These are phyloP conservation scores for Boletales sp. DNA, from an alignment of 768 basidiomycete genomes.

Conservation along the genomic window DNA sequence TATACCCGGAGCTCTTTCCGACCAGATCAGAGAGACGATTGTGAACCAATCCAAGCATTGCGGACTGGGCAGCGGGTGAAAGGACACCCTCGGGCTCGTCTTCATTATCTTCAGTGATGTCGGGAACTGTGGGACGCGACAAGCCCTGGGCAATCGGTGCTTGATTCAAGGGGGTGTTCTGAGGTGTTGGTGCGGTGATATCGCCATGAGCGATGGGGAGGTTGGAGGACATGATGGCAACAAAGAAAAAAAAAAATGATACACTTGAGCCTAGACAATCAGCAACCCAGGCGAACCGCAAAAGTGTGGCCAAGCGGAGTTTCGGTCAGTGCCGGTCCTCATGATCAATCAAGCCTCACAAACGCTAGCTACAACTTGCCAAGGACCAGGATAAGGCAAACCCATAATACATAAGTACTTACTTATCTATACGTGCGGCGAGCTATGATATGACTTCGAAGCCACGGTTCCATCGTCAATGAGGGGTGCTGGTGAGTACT, in stretches of 20 bases:
- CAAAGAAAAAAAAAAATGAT: constrained; percentile 22
- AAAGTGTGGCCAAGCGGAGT: constrained; percentile 31
- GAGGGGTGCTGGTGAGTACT: background rate
- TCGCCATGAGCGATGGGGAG: constrained; percentile 58
- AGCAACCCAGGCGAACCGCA: constrained; percentile 14
- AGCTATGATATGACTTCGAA: too few relatives aligned
- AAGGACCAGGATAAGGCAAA: too few relatives aligned
- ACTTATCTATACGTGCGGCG: too few relatives aligned
- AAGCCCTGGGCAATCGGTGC: constrained; percentile 77
- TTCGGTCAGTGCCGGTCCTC: constrained; percentile 30
- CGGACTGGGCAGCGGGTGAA: constrained; percentile 48
- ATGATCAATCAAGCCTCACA: background rate
- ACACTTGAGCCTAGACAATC: constrained; percentile 21
- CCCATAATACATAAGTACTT: too few relatives aligned
- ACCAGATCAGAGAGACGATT: constrained; percentile 80
- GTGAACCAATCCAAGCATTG: constrained; percentile 84
- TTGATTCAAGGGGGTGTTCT: constrained; percentile 84
- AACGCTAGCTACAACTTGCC: too few relatives aligned
- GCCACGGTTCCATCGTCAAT: background rate
- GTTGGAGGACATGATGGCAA: constrained; percentile 59
- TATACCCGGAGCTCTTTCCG: constrained; percentile 91
- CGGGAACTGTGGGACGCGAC: constrained; percentile 85
- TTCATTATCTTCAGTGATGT: constrained; percentile 79
- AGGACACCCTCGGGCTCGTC: constrained; percentile 51
- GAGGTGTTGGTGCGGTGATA: constrained; percentile 86